Base-by-base conservation (phyloP, 768 basidiomycete species). In the Suillus occidentalis region DNA sequence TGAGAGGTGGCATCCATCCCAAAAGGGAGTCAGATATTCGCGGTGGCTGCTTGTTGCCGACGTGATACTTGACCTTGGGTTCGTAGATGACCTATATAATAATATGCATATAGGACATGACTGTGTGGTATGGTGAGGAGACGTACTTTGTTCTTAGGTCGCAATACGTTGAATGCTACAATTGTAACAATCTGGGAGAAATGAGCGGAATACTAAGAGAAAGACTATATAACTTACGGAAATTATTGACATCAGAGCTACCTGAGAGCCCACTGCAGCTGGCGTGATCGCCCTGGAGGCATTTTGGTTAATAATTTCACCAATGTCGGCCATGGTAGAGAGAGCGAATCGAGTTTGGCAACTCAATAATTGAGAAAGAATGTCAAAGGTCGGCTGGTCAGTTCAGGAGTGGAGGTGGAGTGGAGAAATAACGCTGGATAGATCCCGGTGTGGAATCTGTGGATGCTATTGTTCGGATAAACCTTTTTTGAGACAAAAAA, bases 1-100 rank as follows among this genome's bases (percentile, higher is more conserved):
- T 72, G 47, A 98, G 85, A 1, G 95, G 95, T 9, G 90, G 88
- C 0, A 98, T 80, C 97, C 97, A 99, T 67, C 94, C 92, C 57
- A 94, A 85, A 55, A 97, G 75, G 2, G 90, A 89, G 75, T 91
- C 89, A 45, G 89, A 89, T 75, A 97, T 92, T 28, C 86, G 85
- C 8, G 93, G 93, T 37, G 92, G 93, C 34, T 83, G 80, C 74
- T 93, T 93, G 76, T 87, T 76, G 49, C 89, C 90, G 65, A 85
- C 82, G 72, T 93, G 92, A 73, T 95, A 96, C 77, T 96, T 96
- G 77, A 93, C 87, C 79, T 96, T 97, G 67, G 94, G 95, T 74
- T 95, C 92, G 72, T 97, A 97, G 65, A 95, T 87, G 66, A 93
- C 85, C 94, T 94, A 65, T 34, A 65, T 43, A 47, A 31, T 1